phyloP scores from a whole-genome alignment of 441 rosid species.

The Syzygium syzygioides region DNA sequence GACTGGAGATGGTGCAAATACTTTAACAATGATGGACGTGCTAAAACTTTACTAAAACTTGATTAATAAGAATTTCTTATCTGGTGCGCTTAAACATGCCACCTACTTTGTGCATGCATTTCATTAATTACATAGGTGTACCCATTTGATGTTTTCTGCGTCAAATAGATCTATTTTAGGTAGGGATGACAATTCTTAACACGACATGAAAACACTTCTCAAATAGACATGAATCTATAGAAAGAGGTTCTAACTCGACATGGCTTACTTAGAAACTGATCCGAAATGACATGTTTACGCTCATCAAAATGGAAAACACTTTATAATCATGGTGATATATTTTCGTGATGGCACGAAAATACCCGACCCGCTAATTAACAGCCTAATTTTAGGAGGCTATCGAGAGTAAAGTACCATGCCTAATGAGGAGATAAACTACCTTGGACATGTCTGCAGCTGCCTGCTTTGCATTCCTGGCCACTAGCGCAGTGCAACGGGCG shows the following conservation, averaged over 20 bases:
- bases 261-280: background rate
- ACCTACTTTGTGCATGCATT: background rate
- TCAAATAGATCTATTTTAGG: background rate
- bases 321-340: background rate
- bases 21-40: background rate
- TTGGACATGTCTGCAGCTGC: slow-evolving; percentile 56
- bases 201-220: background rate
- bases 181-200: background rate
- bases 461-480: slow-evolving; percentile 40
- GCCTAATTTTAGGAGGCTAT: background rate
- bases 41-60: background rate
- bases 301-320: background rate
- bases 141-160: background rate
- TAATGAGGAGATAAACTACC: slow-evolving; percentile 8
- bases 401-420: background rate
- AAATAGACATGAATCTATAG: background rate
- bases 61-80: background rate
- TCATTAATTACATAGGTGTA: background rate
- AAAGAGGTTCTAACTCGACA: background rate
- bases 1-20: background rate
- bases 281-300: background rate
- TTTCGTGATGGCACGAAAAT: background rate
- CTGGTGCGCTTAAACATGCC: background rate
- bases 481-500: slow-evolving; percentile 49
- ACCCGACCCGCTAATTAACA: background rate